Conservation (phyloP, 768 basidiomycete species). For the Tulasnella sp. region DNA sequence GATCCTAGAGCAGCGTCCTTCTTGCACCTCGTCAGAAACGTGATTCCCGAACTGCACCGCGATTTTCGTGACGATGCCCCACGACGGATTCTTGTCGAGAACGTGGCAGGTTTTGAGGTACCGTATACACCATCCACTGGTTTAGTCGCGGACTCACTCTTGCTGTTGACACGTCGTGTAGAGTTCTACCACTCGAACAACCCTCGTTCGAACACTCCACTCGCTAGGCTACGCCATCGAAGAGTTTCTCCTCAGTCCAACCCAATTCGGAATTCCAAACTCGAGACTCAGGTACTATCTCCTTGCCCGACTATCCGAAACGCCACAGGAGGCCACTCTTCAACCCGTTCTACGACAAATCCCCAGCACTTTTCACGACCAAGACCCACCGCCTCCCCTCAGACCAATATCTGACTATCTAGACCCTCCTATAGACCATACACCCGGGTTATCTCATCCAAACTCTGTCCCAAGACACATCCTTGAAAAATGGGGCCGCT, state of each 20-base stretch:
- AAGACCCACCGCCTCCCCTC: background rate
- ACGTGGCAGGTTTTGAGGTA: constrained; percentile 73
- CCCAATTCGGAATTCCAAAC: constrained; percentile 72
- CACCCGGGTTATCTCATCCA: background rate
- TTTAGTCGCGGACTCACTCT: constrained; percentile 9
- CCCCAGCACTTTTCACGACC: background rate
- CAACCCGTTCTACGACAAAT: background rate
- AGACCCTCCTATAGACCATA: background rate
- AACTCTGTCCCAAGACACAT: constrained; percentile 46
- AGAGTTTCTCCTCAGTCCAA: constrained; percentile 59
- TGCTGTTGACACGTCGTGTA: constrained; percentile 23
- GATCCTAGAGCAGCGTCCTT: constrained; percentile 72
- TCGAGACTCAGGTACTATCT: constrained; percentile 72
- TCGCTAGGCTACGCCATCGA: constrained; percentile 42
- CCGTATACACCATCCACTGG: background rate
- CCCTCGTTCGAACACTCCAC: constrained; percentile 41
- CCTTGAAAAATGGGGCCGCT: constrained; percentile 57
- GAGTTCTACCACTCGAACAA: constrained; percentile 51
- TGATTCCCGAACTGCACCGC: constrained; percentile 45
- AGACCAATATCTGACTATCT: constrained; percentile 13
- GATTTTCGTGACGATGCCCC: constrained; percentile 38
- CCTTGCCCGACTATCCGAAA: constrained; percentile 25
- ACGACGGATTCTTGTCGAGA: constrained; percentile 53
- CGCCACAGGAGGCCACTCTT: background rate
- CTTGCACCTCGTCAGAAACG: constrained; percentile 48